Base-by-base conservation (phyloP, 306 rosid genomes). In the Abrus pulchellus region DNA sequence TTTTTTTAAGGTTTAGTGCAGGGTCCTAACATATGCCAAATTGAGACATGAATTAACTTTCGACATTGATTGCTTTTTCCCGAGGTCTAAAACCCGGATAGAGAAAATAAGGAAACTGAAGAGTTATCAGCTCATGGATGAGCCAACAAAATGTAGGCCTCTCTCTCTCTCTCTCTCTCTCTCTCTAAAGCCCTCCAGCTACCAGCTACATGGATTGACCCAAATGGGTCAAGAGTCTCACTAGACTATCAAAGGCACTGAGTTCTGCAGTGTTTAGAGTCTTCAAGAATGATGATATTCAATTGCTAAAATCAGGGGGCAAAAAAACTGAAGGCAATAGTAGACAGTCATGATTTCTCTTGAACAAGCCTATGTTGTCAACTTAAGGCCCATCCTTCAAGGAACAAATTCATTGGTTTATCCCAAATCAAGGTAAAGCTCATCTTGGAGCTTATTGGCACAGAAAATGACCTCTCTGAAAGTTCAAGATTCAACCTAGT, bases 341-440 rank as follows among this genome's bases (percentile, higher is more conserved):
- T 59, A 36, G n/a, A 59, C 14, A 7, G 40, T 45, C 20, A 2
- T 32, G 34, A 32, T 14, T 29, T 29, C 28, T 43, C 45, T 30
- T n/a, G 49, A 71, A 30, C 29, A 68, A 68, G 10, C 11, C 0
- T 70, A 13, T 70, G 8, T 65, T 49, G 60, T 50, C 61, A 49
- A 69, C 45, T 29, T 34, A 30, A 10, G 61, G 4, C 75, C 3
- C 60, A 49, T 48, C 60, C 75, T 12, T 69, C 5, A 11, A 57
- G 36, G 13, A 50, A 28, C 55, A 43, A 72, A 55, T 54, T 72
- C 64, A 13, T 74, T 74, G 6, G 30, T 56, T 74, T 57, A 74
- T 40, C 14, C 2, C 57, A 74, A 57, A 44, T 74, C 47, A 13
- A 32, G 47, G 28, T 7, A 6, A 60, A 60, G 9, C 3, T 60